A percentile compares a stretch with the other conserved stretches of the same genome.
phyloP scores from a whole-genome alignment of 352 stramenopile genomes.

The Lagenidium giganteum region DNA sequence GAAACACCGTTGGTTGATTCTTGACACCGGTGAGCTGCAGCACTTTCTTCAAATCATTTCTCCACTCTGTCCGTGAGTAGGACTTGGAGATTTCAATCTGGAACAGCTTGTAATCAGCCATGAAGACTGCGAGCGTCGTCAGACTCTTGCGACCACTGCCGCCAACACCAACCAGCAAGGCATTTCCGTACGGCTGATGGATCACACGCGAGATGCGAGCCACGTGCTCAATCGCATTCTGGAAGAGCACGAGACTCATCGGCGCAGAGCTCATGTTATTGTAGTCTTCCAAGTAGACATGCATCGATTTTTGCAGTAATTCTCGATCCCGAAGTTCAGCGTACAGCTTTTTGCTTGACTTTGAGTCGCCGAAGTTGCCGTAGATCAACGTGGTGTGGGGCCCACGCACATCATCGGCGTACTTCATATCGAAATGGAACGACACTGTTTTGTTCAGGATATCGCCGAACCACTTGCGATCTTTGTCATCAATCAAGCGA shows the following conservation, averaged over 20 bases:
- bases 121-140: constrained; percentile 90
- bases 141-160: constrained; percentile 91
- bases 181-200: constrained; percentile 91
- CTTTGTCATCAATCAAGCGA: constrained; percentile 86
- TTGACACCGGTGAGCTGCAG: constrained; percentile 69
- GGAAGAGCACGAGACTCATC: constrained; percentile 94
- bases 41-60: constrained; percentile 91
- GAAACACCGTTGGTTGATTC: constrained; percentile 88
- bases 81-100: constrained; percentile 96
- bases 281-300: constrained; percentile 92
- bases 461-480: constrained; percentile 84
- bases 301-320: constrained; percentile 81
- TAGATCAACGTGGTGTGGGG: constrained; percentile 80
- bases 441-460: constrained; percentile 66
- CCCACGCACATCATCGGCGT: constrained; percentile 47
- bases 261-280: constrained; percentile 93
- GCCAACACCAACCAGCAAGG: constrained; percentile 90
- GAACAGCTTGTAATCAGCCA: constrained; percentile 93
- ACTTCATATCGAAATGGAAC: constrained; percentile 77
- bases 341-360: constrained; percentile 73
- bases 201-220: constrained; percentile 91
- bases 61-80: constrained; percentile 91
- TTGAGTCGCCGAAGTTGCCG: constrained; percentile 85
- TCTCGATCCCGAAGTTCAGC: constrained; percentile 83
- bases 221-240: constrained; percentile 94